These are phyloP conservation scores for Beauveria bassiana DNA, from an alignment of 2,329 filamentous ascomycete species.

Conservation along the genomic window DNA sequence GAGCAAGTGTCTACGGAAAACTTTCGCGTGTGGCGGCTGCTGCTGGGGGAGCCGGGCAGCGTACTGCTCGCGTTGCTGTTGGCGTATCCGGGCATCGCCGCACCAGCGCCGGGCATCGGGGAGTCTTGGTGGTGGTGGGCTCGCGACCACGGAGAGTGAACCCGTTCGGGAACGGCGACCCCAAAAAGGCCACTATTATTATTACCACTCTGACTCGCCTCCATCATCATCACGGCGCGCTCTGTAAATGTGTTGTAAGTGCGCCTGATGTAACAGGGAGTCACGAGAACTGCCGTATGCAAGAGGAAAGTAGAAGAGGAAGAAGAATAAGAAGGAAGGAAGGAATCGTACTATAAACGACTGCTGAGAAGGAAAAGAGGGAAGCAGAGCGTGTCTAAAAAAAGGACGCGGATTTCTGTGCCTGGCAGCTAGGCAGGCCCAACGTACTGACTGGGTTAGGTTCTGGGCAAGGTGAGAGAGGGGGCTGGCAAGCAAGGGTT, in stretches of 20 bases:
- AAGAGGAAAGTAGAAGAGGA: not conserved
- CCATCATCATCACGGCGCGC: not conserved
- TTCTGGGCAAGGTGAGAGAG: not conserved
- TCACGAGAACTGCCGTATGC: no score
- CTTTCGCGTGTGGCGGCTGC: slow-evolving; percentile 1
- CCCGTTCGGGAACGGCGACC: not conserved
- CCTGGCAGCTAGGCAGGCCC: not conserved
- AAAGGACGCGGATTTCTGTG: not conserved
- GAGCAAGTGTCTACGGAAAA: slow-evolving; percentile 13
- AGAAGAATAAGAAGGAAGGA: not conserved
- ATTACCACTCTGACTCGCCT: not conserved
- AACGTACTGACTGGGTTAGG: not conserved
- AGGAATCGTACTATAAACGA: not conserved
- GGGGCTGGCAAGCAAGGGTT: not conserved
- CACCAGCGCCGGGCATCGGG: not conserved
- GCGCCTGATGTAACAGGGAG: no score
- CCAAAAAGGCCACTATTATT: not conserved
- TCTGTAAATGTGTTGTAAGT: no score
- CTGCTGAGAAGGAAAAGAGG: not conserved
- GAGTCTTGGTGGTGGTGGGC: not conserved
- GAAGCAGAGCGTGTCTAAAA: not conserved
- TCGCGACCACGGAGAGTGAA: slow-evolving; percentile 1
- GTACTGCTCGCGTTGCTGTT: slow-evolving; percentile 6
- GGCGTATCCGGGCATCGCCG: not conserved
- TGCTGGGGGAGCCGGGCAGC: not conserved